Percentiles rank a stretch among this genome's conserved stretches.
Evolutionary conservation across 2,329 filamentous ascomycete genomes (phyloP).

Genomic region (Penicillium oxalicum): DNA sequence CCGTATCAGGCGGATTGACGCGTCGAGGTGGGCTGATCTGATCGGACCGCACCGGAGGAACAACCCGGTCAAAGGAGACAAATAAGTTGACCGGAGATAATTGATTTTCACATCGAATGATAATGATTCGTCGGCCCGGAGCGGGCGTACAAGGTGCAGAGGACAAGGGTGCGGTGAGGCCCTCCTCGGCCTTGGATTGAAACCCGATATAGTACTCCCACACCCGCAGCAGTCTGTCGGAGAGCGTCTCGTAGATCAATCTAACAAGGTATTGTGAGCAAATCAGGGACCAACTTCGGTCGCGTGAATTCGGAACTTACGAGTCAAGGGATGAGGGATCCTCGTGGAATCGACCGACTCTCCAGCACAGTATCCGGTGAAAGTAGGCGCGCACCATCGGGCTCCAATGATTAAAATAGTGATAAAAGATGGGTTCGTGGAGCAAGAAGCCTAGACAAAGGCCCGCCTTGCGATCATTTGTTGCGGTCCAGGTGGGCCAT

Average conservation of each 20-base stretch:
- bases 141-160: slow-evolving; percentile 79
- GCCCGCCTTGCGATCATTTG: slow-evolving; percentile 60
- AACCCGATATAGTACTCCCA: slow-evolving; percentile 79
- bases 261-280: slow-evolving; percentile 39
- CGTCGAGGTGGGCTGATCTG: slow-evolving; percentile 31
- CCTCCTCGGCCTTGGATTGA: slow-evolving; percentile 59
- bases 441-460: slow-evolving; percentile 72
- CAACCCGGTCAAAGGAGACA: slow-evolving; percentile 59
- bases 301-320: slow-evolving; percentile 45
- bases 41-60: slow-evolving; percentile 34
- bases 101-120: slow-evolving; percentile 72
- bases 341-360: slow-evolving; percentile 70
- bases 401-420: slow-evolving; percentile 88
- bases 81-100: slow-evolving; percentile 49
- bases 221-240: slow-evolving; percentile 60
- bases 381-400: slow-evolving; percentile 92
- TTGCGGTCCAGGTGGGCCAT: slow-evolving; percentile 66
- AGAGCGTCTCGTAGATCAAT: slow-evolving; percentile 62
- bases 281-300: not conserved
- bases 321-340: slow-evolving; percentile 58
- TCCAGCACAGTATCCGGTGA: slow-evolving; percentile 86
- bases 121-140: slow-evolving; percentile 78
- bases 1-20: slow-evolving; percentile 28
- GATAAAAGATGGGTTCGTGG: slow-evolving; percentile 66
- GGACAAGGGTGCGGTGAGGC: slow-evolving; percentile 56